Percentiles rank a stretch among this genome's conserved stretches.
phyloP scores from a whole-genome alignment of 1,284 basidiomycete genomes.

The Heterobasidion annosum region DNA sequence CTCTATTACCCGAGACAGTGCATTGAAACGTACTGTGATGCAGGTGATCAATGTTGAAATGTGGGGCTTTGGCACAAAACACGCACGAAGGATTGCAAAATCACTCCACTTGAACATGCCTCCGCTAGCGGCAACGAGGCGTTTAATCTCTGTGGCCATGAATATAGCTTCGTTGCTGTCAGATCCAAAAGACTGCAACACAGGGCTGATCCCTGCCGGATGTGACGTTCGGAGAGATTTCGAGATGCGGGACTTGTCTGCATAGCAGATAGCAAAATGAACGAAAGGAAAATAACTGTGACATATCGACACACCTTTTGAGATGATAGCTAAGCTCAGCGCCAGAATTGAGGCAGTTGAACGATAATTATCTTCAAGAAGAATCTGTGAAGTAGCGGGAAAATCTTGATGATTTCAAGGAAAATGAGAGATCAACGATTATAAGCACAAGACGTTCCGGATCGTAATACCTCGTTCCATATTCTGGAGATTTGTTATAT shows the following conservation, averaged over 20 bases:
- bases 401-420: conserved; percentile 42
- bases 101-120: conserved; percentile 69
- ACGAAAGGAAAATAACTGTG: background rate
- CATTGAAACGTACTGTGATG: conserved; percentile 69
- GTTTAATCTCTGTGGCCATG: conserved; percentile 77
- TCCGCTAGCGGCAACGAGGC: conserved; percentile 67
- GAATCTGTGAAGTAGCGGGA: conserved; percentile 52
- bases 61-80: background rate
- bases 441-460: background rate
- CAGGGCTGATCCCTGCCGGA: conserved; percentile 51
- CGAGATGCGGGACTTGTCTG: conserved; percentile 66
- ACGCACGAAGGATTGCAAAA: conserved; percentile 72
- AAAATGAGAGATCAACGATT: conserved; percentile 1
- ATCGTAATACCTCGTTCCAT: conserved; percentile 54
- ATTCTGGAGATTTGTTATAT: conserved; percentile 69
- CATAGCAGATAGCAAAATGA: background rate
- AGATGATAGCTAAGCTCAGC: conserved; percentile 71
- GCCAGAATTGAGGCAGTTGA: conserved; percentile 76
- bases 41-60: background rate
- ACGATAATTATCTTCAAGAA: conserved; percentile 85
- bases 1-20: conserved; percentile 75
- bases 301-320: conserved; percentile 49
- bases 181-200: conserved; percentile 34
- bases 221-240: conserved; percentile 76
- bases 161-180: conserved; percentile 61